A percentile compares a stretch with the other conserved stretches of the same genome.
Conservation (phyloP, 805 yeast species). For the Blastobotrys chiropterorum region DNA sequence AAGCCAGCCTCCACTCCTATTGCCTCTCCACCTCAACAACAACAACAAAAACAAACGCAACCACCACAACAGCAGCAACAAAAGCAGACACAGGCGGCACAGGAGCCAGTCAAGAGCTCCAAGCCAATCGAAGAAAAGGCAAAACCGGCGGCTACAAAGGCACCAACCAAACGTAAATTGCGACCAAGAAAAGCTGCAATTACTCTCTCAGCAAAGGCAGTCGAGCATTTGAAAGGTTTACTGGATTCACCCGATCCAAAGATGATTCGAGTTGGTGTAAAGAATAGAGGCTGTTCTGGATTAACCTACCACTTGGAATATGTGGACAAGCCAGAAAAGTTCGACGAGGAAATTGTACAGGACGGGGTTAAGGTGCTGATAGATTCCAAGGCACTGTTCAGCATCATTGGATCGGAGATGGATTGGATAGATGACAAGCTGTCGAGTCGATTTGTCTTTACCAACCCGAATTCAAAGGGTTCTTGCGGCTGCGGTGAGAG, state of each 20-base stretch:
- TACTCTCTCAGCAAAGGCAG: conserved; percentile 69
- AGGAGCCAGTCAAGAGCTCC: not conserved
- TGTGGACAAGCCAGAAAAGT: conserved; percentile 85
- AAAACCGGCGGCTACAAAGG: not conserved
- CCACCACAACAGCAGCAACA: not conserved
- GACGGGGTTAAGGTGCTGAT: conserved; percentile 89
- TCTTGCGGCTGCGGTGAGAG: conserved; percentile 99
- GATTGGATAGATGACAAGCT: conserved; percentile 96
- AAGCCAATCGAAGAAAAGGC: not conserved
- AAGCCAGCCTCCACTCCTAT: not conserved
- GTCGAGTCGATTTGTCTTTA: conserved; percentile 82
- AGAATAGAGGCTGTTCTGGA: conserved; percentile 95
- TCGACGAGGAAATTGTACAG: conserved; percentile 86
- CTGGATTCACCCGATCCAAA: conserved; percentile 81
- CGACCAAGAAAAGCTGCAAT: conserved; percentile 89
- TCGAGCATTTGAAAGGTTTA: conserved; percentile 59
- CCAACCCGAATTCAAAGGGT: conserved; percentile 94
- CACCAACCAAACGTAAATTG: conserved; percentile 43
- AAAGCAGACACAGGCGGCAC: too few relatives aligned
- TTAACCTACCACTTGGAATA: conserved; percentile 86
- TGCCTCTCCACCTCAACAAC: not conserved
- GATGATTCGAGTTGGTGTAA: conserved; percentile 87
- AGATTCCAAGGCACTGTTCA: conserved; percentile 92
- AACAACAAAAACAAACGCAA: too few relatives aligned
- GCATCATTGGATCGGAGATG: conserved; percentile 96